Percentiles rank a stretch among this genome's conserved stretches.
These are phyloP conservation scores for Acarospora socialis DNA, from an alignment of 2,329 filamentous ascomycete genomes.

Conservation along the genomic window DNA sequence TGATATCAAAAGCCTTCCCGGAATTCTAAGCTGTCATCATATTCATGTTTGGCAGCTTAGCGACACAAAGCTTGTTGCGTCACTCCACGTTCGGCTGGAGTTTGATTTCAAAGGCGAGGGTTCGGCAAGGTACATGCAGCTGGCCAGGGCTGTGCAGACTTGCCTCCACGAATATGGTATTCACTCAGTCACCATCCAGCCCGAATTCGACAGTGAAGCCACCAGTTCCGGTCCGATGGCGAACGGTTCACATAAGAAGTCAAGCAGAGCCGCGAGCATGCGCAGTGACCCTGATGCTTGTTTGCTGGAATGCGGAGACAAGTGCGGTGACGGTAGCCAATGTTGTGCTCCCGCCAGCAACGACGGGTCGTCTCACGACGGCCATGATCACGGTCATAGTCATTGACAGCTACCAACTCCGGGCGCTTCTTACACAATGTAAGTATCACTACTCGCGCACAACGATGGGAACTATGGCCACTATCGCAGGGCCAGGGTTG, in stretches of 20 bases:
- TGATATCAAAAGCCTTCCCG: slow-evolving; percentile 73
- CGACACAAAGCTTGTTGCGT: slow-evolving; percentile 86
- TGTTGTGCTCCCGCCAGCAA: slow-evolving; percentile 23
- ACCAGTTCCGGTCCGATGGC: neutral
- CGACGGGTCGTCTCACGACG: slow-evolving; percentile 3
- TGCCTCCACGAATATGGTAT: slow-evolving; percentile 94
- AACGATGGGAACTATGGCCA: too few relatives aligned
- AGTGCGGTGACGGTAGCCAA: slow-evolving; percentile 27
- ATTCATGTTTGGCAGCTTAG: slow-evolving; percentile 96
- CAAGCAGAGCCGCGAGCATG: slow-evolving; percentile 24
- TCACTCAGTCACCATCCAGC: slow-evolving; percentile 93
- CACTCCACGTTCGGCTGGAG: slow-evolving; percentile 80
- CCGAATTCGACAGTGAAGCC: slow-evolving; percentile 45
- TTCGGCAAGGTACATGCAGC: slow-evolving; percentile 70
- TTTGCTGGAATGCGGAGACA: slow-evolving; percentile 33
- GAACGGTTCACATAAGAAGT: neutral
- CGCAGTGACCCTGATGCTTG: slow-evolving; percentile 26
- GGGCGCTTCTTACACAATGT: too few relatives aligned
- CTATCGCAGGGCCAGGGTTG: too few relatives aligned
- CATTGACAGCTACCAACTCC: too few relatives aligned
- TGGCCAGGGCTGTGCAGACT: slow-evolving; percentile 66
- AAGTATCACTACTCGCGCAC: too few relatives aligned
- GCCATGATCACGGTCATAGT: slow-evolving; percentile 5
- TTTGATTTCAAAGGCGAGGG: slow-evolving; percentile 78
- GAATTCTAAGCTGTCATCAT: slow-evolving; percentile 84